Percentiles rank a stretch among this genome's conserved stretches.
phyloP scores from a whole-genome alignment of 1,284 basidiomycete genomes.

The Entoloma clypeatum region DNA sequence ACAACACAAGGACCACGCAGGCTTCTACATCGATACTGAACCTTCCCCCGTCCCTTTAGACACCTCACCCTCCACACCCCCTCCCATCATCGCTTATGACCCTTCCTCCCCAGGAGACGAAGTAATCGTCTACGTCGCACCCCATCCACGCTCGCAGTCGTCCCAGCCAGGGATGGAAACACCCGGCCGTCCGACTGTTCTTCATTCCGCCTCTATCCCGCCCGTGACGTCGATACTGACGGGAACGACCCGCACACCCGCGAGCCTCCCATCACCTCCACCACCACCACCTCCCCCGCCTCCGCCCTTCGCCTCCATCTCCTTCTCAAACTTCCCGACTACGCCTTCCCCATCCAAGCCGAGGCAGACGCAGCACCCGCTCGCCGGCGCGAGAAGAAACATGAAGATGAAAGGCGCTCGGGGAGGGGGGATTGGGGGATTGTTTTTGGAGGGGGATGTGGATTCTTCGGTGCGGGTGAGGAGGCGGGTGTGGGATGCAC shows the following conservation, averaged over 20 bases:
- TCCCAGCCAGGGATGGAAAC: constrained; percentile 15
- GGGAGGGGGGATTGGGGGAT: not conserved
- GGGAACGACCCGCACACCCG: constrained; percentile 13
- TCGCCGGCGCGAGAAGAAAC: too few species aligned
- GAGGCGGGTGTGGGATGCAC: constrained; percentile 21
- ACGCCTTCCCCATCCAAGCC: constrained; percentile 20
- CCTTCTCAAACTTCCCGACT: constrained; percentile 22
- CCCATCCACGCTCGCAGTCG: constrained; percentile 49
- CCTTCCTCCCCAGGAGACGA: too few species aligned
- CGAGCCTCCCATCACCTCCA: constrained; percentile 2
- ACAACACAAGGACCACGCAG: too few species aligned
- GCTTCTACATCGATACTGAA: constrained; percentile 41
- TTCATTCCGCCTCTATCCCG: constrained; percentile 3
- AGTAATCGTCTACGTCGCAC: constrained; percentile 58
- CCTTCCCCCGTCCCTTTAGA: constrained; percentile 26
- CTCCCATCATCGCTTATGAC: constrained; percentile 33
- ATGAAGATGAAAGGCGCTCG: not conserved
- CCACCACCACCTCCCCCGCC: constrained; percentile 7
- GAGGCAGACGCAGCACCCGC: constrained; percentile 22
- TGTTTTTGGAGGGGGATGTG: not conserved
- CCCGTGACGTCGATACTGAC: constrained; percentile 22
- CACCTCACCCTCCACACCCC: constrained; percentile 13
- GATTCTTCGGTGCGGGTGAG: constrained; percentile 12
- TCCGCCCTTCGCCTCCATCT: constrained; percentile 20
- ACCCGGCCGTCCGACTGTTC: not conserved